Percentiles rank a stretch among this genome's conserved stretches.
Conservation (phyloP, 2,329 filamentous ascomycete genomes). For the Trichoderma simmonsii region DNA sequence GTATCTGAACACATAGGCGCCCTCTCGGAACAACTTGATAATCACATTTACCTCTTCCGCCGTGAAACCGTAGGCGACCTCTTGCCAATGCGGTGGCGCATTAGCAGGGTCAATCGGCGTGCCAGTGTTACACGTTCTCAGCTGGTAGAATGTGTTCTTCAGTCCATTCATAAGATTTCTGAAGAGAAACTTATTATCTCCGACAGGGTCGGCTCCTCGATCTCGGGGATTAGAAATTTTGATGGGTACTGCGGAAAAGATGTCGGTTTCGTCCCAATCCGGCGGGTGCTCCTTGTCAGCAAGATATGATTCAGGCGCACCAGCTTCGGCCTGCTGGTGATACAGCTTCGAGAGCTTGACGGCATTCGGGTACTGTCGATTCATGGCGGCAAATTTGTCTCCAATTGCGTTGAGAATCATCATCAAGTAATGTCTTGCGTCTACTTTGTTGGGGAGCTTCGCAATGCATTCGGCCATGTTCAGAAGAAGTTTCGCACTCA, state of each 20-base stretch:
- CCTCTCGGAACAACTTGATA: conserved; percentile 95
- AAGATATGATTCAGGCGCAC: conserved; percentile 71
- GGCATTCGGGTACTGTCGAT: conserved; percentile 89
- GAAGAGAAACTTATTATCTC: conserved; percentile 97
- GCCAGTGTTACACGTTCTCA: conserved; percentile 82
- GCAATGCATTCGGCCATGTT: conserved; percentile 99
- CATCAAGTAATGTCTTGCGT: conserved; percentile 91
- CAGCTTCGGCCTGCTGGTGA: conserved; percentile 63
- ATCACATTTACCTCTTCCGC: conserved; percentile 96
- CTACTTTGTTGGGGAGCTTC: conserved; percentile 86
- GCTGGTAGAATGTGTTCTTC: conserved; percentile 93
- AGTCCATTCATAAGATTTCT: conserved; percentile 93
- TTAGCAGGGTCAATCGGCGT: conserved; percentile 70
- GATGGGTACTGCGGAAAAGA: conserved; percentile 94
- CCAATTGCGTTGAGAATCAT: conserved; percentile 98
- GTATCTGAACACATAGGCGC: conserved; percentile 93
- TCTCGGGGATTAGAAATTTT: conserved; percentile 91
- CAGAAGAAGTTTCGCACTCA: conserved; percentile 94
- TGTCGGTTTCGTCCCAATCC: conserved; percentile 97
- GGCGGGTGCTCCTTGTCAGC: conserved; percentile 77
- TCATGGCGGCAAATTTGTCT: conserved; percentile 98
- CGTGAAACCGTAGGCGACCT: conserved; percentile 93
- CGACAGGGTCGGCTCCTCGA: conserved; percentile 82
- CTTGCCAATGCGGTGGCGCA: conserved; percentile 86
- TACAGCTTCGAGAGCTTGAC: conserved; percentile 85